Evolutionary conservation across 2,329 filamentous ascomycete species (phyloP).

Genomic region (Fusarium sp.): DNA sequence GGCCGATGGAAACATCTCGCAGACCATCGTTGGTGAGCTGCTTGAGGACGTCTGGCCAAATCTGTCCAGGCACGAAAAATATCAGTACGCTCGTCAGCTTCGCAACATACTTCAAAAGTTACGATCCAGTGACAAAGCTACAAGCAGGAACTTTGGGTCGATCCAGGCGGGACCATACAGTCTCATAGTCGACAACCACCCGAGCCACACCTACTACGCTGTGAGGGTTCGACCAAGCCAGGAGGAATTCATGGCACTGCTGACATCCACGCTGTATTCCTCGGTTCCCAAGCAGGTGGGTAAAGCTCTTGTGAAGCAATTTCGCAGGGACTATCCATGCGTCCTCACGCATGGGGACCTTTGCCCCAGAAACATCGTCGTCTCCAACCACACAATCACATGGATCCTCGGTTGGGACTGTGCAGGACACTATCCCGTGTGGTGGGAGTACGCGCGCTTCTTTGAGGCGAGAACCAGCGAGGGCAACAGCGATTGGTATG

Average conservation of each 20-base stretch:
- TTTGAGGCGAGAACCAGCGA: slow-evolving; percentile 47
- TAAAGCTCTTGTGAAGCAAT: slow-evolving; percentile 35
- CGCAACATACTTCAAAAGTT: slow-evolving; percentile 44
- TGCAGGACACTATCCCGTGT: slow-evolving; percentile 49
- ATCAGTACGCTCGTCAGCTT: slow-evolving; percentile 42
- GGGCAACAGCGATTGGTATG: slow-evolving; percentile 49
- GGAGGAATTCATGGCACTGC: slow-evolving; percentile 42
- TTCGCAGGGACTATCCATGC: slow-evolving; percentile 26
- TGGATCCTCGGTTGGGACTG: slow-evolving; percentile 49
- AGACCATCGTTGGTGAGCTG: slow-evolving; percentile 39
- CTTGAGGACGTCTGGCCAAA: slow-evolving; percentile 47
- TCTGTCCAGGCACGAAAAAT: slow-evolving; percentile 40
- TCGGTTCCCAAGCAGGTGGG: slow-evolving; percentile 42
- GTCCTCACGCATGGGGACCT: slow-evolving; percentile 45
- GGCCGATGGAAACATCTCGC: slow-evolving; percentile 15
- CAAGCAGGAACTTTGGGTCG: slow-evolving; percentile 15
- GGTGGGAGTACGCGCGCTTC: slow-evolving; percentile 53
- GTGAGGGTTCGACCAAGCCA: slow-evolving; percentile 35
- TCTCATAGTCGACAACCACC: slow-evolving; percentile 46
- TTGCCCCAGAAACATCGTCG: slow-evolving; percentile 48
- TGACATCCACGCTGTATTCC: slow-evolving; percentile 43
- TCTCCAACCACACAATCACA: slow-evolving; percentile 39
- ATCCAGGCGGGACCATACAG: slow-evolving; percentile 41
- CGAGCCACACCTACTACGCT: slow-evolving; percentile 46
- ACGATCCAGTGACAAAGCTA: slow-evolving; percentile 13